Percentiles rank a stretch among this genome's conserved stretches.
Conservation (phyloP, 1,139 yeast species). For the Yamadazyma dendronema region DNA sequence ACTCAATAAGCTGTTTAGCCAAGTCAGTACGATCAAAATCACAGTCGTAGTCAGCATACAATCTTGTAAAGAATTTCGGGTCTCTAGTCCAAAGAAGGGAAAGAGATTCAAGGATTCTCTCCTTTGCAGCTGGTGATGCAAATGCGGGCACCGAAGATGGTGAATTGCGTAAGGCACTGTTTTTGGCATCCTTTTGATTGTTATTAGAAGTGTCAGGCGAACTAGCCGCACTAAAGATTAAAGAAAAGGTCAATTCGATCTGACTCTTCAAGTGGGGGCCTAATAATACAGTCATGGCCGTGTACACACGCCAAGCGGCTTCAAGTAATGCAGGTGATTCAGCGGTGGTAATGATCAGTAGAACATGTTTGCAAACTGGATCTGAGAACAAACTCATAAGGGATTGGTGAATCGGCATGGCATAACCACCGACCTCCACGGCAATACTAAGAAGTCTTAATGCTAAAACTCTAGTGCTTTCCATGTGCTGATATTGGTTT, state of each 20-base stretch:
- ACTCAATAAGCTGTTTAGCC: conserved; percentile 64
- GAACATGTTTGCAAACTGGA: conserved; percentile 76
- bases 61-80: conserved; percentile 71
- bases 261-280: conserved; percentile 63
- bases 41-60: conserved; percentile 87
- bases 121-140: conserved; percentile 45
- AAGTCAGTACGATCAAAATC: conserved; percentile 85
- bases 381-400: conserved; percentile 70
- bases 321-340: conserved; percentile 70
- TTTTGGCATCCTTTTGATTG: neutral
- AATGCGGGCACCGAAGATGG: conserved; percentile 3
- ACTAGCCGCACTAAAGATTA: conserved; percentile 44
- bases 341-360: conserved; percentile 72
- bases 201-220: neutral
- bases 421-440: conserved; percentile 76
- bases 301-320: conserved; percentile 71
- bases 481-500: conserved; percentile 82
- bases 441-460: conserved; percentile 73
- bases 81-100: conserved; percentile 83
- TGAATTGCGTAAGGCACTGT: neutral
- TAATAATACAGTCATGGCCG: conserved; percentile 61
- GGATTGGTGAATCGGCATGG: conserved; percentile 63
- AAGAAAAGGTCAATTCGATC: conserved; percentile 60
- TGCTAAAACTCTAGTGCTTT: conserved; percentile 82
- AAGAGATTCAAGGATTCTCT: conserved; percentile 77